Base-by-base conservation (phyloP, 2,329 filamentous ascomycete genomes). In the Paracamarosporium sp. region DNA sequence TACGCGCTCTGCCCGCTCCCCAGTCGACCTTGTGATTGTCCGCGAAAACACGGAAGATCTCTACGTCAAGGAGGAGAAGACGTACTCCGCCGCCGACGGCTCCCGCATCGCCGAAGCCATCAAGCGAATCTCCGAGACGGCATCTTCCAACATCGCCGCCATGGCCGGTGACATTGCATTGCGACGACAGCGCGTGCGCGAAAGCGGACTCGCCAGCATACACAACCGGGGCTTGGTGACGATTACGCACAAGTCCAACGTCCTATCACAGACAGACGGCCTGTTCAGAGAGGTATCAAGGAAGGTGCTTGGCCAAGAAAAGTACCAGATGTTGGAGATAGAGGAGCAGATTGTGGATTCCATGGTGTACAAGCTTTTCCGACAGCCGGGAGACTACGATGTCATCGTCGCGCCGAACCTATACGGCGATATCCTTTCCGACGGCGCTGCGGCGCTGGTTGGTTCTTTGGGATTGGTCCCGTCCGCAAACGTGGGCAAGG, bases 281-380 rank as follows among this genome's bases (percentile, higher is more conserved):
- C 86, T 99, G 46, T 99, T 99, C 88, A 89, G 95, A 67, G 83
- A 89, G 67, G 90, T 91, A 4, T 87, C 91, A 15, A 88, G 91
- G 66, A 83, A 84, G 28, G 92, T 91, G 4, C 88, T 98, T 8
- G 84, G 87, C 27, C 83, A 84, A 50, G 67, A 85, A 12, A 84
- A 82, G 65, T 97, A 91, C 81, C 78, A 80, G 59, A 54, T 61
- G 13, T 82, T 96, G 53, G 80, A 81, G 40, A 84, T 97, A 53
- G 95, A 98, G 80, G 95, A 98, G 84, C 95, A 99, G 82, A 99
- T 99, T 68, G 94, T 99, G 62, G 95, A 99, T 81, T 94, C 90
- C 61, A 99, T 99, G 95, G 93, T 98, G 57, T 98, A 98, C 87
- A 98, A 98, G 84, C 90, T 99, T 56, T 98, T 98, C 88, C 92